Percentiles rank a stretch among this genome's conserved stretches.
These are phyloP conservation scores for Rhizophagus prolifer DNA, from an alignment of 192 early-diverging fungal genomes.

Conservation along the genomic window DNA sequence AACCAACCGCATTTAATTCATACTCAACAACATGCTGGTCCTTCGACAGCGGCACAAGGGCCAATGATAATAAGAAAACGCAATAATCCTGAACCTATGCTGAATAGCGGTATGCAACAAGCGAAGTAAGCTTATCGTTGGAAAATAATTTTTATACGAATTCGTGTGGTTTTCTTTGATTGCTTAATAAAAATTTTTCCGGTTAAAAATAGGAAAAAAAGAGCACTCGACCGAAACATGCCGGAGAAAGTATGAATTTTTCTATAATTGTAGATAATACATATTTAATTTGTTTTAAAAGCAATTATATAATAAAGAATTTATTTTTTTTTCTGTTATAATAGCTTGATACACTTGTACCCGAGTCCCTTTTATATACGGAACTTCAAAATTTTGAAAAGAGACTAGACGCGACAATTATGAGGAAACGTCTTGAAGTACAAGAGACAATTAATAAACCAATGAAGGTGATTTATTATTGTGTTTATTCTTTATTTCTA, in stretches of 20 bases:
- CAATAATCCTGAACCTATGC: background rate
- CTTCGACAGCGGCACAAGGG: background rate
- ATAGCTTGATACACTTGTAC: slow-evolving; percentile 87
- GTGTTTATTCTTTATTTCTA: background rate
- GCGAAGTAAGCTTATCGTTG: background rate
- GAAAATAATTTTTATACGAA: background rate
- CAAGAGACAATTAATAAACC: slow-evolving; percentile 77
- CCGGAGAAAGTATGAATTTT: slow-evolving; percentile 11
- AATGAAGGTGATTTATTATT: slow-evolving; percentile 45
- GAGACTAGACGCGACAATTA: slow-evolving; percentile 84
- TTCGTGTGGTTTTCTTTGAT: background rate
- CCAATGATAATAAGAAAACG: background rate
- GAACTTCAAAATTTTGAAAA: slow-evolving; percentile 87
- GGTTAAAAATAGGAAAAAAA: slow-evolving; percentile 8
- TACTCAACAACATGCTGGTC: slow-evolving; percentile 1
- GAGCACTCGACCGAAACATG: slow-evolving; percentile 12
- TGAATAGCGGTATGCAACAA: background rate
- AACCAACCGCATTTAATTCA: background rate
- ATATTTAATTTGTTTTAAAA: background rate
- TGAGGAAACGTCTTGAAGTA: slow-evolving; percentile 87
- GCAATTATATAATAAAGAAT: background rate
- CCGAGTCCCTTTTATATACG: slow-evolving; percentile 87
- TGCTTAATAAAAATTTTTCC: background rate
- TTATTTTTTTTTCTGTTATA: background rate
- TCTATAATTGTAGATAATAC: background rate